Base-by-base conservation (phyloP, 2,329 filamentous ascomycete species). In the Cylindrodendrum hubeiense region DNA sequence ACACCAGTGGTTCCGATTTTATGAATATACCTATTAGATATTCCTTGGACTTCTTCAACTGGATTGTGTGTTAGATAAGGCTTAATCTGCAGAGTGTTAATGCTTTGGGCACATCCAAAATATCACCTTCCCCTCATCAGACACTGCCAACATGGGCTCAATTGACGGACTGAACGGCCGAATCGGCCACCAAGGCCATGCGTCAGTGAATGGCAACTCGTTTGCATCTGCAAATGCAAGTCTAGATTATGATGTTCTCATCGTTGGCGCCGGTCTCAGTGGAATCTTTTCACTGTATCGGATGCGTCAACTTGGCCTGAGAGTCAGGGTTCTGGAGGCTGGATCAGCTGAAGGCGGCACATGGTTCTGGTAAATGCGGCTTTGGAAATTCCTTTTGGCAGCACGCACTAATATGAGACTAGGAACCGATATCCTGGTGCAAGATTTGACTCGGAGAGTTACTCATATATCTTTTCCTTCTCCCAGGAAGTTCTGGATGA, bases 401-500 rank as follows among this genome's bases (percentile, higher is more conserved):
- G 5, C 5, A 4, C 5, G 12, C 2, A 21, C 10, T 52, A 9
- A 67, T n/a, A 2, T 13, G 41, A 2, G 47, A 4, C 46, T 41
- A 85, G 68, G 79, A 82, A 81, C 50, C 68, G 77, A 1, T 82
- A 81, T 50, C 80, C 80, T 1, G 80, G 80, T 0, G 78, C 82
- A 0, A 67, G 77, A 5, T 86, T 82, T 65, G 74, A 84, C 65
- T 72, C 73, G 0, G 34, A 72, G 50, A 71, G 78, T 7, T 81
- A 81, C 44, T 80, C 80, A 1, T 85, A 86, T 67, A 73, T 77
- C 60, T 81, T 83, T 51, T 79, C 79, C 12, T 81, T 83, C 65
- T 77, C 77, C 6, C 75, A 82, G 66, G 80, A 73, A 28, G 67
- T 72, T 4, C 73, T 83, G 15, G 76, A 81, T 41, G 80, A 82